Evolutionary conservation across 2,329 filamentous ascomycete species (phyloP).

Genomic region (Botrytis porri): DNA sequence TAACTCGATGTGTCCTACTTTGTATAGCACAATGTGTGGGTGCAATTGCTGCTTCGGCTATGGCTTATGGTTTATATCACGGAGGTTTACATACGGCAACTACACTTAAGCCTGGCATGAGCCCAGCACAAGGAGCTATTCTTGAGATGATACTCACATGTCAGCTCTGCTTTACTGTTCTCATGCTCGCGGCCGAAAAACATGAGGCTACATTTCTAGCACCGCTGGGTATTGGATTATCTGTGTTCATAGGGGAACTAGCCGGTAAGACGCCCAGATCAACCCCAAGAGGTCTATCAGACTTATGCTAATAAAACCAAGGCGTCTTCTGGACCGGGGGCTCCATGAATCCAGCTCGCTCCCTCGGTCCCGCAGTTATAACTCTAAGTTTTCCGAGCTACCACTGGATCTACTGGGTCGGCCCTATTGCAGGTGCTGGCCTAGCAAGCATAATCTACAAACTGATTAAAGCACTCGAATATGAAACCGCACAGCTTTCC

Average conservation of each 20-base stretch:
- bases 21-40: constrained; percentile 39
- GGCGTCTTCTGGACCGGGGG: constrained; percentile 49
- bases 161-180: constrained; percentile 49
- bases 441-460: constrained; percentile 51
- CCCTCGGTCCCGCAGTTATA: constrained; percentile 47
- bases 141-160: constrained; percentile 50
- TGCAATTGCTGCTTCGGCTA: constrained; percentile 42
- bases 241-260: constrained; percentile 46
- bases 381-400: constrained; percentile 42
- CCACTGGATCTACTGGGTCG: constrained; percentile 51
- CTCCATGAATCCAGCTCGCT: constrained; percentile 47
- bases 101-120: constrained; percentile 42
- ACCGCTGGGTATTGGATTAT: constrained; percentile 47
- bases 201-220: constrained; percentile 48
- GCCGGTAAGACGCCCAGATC: constrained; percentile 26
- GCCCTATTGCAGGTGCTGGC: constrained; percentile 49
- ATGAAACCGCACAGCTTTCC: constrained; percentile 40
- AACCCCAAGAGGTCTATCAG: background rate
- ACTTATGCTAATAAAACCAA: constrained; percentile 9
- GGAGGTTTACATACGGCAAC: constrained; percentile 45
- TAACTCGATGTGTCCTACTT: constrained; percentile 37
- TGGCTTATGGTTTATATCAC: constrained; percentile 45
- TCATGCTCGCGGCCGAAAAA: constrained; percentile 52
- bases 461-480: constrained; percentile 51
- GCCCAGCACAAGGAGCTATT: constrained; percentile 47